Evolutionary conservation across 177 flowering plant genomes (phyloP), one percentile per base, ranked within the genome.

Genomic region (Tripterygium wilfordii): DNA sequence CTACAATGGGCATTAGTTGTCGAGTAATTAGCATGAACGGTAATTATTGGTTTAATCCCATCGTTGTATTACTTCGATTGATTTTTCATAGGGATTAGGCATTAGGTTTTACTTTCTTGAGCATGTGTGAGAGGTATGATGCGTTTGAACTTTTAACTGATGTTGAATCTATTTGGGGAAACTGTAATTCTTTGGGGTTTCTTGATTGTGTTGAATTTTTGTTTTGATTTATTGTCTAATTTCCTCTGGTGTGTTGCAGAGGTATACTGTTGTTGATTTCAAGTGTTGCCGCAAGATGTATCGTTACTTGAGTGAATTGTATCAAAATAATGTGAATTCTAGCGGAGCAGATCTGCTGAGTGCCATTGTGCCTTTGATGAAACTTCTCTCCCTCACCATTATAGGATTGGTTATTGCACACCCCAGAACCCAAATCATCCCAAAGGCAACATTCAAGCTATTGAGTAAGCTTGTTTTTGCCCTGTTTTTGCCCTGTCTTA

Each of bases 381-480:
- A 92, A 58, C 86, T 92, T 23, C 57, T 92, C 15, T 46, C 71
- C 17, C 74, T 92, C 15, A 70, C 89, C 1, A 48, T 80, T 0
- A 69, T 92, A 0, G 98, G 98, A 22, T 64, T 91, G 8, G 26
- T 83, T 56, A 82, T 88, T 21, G 83, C 81, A 1, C 75, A 80
- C 61, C 88, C 84, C 0, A 76, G 53, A 45, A 60, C 58, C 36
- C 65, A 79, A 48, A 61, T 88, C 1, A 56, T 83, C 40, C 90
- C 98, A 4, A 80, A 47, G 67, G 79, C 89, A 1, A 88, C 96
- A 0, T 84, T 86, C 59, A 78, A 70, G 66, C 96, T 92, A 27
- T 71, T 88, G 1, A 92, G 96, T 79, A 92, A 89, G 72, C 94
- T 92, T 20, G 91, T 92, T 1, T 92, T 89, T 51, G 91, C 79